Percentiles rank a stretch among this genome's conserved stretches.
Conservation (phyloP, 768 basidiomycete genomes). For the Crepidotus variabilis region DNA sequence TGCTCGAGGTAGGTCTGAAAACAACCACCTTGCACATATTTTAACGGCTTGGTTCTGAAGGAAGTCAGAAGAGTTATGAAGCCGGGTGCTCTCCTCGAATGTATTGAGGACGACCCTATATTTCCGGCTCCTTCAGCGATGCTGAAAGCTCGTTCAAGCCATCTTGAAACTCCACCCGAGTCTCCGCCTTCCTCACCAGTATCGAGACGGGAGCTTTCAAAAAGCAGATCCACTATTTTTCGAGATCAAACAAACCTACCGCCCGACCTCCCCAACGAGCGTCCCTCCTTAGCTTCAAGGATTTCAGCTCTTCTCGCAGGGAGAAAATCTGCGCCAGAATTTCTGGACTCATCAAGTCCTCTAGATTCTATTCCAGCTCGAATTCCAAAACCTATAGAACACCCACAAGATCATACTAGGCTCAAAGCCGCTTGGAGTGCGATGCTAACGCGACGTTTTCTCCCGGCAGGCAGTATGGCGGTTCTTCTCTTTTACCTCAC, state of each 20-base stretch:
- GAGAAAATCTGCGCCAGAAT: not conserved
- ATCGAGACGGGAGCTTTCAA: not conserved
- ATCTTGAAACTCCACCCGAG: not conserved
- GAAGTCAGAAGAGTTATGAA: constrained; percentile 66
- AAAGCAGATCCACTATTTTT: constrained; percentile 2
- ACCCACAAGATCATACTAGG: constrained; percentile 60
- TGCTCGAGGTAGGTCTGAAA: constrained; percentile 51
- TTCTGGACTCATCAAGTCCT: not conserved
- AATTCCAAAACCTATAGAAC: constrained; percentile 12
- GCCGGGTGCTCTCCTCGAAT: constrained; percentile 58
- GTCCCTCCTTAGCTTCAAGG: not conserved
- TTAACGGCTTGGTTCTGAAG: constrained; percentile 27
- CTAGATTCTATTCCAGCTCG: constrained; percentile 1
- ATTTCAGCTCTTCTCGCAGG: constrained; percentile 2
- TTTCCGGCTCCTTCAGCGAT: constrained; percentile 1
- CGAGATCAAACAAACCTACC: not conserved
- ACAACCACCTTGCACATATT: not conserved
- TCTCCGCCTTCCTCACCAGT: not conserved
- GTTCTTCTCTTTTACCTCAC: constrained; percentile 68
- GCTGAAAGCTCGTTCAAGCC: not conserved
- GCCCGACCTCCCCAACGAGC: not conserved
- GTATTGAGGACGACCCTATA: constrained; percentile 51
- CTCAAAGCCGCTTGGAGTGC: constrained; percentile 64
- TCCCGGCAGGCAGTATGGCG: constrained; percentile 49
- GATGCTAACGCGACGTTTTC: constrained; percentile 58